Evolutionary conservation across 768 basidiomycete species (phyloP).

Genomic region (Naematelia encephala): DNA sequence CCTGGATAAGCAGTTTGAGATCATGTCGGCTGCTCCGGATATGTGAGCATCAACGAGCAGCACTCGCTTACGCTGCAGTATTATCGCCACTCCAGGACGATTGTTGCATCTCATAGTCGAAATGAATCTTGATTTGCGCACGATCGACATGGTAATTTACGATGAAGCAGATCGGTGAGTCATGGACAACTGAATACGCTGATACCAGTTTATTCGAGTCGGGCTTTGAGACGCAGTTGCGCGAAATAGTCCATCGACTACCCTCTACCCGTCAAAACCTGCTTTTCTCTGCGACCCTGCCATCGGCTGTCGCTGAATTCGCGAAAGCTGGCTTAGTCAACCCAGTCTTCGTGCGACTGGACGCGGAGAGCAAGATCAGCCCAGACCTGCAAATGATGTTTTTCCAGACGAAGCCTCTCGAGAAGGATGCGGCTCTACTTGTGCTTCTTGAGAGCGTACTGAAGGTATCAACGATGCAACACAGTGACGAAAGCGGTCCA

Average conservation of each 20-base stretch:
- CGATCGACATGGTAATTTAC: conserved; percentile 85
- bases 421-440: conserved; percentile 90
- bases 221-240: conserved; percentile 89
- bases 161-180: conserved; percentile 86
- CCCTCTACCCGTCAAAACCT: conserved; percentile 84
- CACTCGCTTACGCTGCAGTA: conserved; percentile 55
- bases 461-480: conserved; percentile 62
- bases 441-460: conserved; percentile 60
- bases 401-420: conserved; percentile 82
- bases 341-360: conserved; percentile 92
- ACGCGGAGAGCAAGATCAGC: conserved; percentile 93
- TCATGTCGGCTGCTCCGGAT: conserved; percentile 91
- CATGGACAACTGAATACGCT: not conserved
- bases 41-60: conserved; percentile 60
- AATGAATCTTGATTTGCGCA: conserved; percentile 87
- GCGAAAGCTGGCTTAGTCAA: conserved; percentile 89
- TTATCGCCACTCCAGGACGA: conserved; percentile 97
- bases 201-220: conserved; percentile 74
- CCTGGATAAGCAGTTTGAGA: conserved; percentile 92
- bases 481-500: conserved; percentile 53
- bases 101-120: conserved; percentile 94
- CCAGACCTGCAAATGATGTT: conserved; percentile 90
- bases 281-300: conserved; percentile 93
- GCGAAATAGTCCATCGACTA: conserved; percentile 85
- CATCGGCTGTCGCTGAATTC: conserved; percentile 92